Base-by-base conservation (phyloP, 106 monocot genomes). In the Platanthera guangdongensis region DNA sequence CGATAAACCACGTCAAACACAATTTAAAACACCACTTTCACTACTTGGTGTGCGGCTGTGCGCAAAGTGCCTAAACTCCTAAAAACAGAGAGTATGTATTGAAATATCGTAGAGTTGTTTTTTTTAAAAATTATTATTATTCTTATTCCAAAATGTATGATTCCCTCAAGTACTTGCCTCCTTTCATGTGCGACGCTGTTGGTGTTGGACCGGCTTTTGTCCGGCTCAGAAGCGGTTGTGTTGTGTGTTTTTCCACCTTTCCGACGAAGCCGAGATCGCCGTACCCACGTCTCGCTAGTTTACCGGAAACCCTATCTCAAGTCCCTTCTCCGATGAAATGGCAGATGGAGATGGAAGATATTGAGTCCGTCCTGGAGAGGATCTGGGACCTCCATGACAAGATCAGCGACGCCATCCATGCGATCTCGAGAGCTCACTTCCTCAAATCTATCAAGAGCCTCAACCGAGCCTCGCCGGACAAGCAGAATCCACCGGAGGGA, bases 311-410 rank as follows among this genome's bases (percentile, higher is more conserved):
- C 74, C 74, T 74, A 74, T 65, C 62, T 50, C 68, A 73, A 60
- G 28, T 60, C 25, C 0, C 69, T 55, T 30, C 12, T n/a, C 48
- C 5, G 22, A 90, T 90, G 91, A 84, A 75, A 76, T 88, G 86
- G 85, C 85, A 80, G 75, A 86, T 90, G 87, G 86, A 88, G 80
- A 75, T 75, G 65, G 85, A 82, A 57, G 83, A 86, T 73, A 75
- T 91, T 11, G 91, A 91, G 67, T 68, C 80, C 14, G 78, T 81
- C 55, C 57, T 88, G 67, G 91, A 91, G 82, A 91, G 78, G 82
- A 86, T 91, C 75, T 91, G 88, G 85, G 88, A 91, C 78, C 81
- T 91, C 55, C 91, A 91, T 86, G 88, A 91, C 86, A 88, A 82
- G 64, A 76, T 91, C 65, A 91, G 91, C 84, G 91, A 86, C 75